A percentile compares a stretch with the other conserved stretches of the same genome.
These are phyloP conservation scores for Verticillium isaacii DNA, from an alignment of 2,329 filamentous ascomycete species.

Conservation along the genomic window DNA sequence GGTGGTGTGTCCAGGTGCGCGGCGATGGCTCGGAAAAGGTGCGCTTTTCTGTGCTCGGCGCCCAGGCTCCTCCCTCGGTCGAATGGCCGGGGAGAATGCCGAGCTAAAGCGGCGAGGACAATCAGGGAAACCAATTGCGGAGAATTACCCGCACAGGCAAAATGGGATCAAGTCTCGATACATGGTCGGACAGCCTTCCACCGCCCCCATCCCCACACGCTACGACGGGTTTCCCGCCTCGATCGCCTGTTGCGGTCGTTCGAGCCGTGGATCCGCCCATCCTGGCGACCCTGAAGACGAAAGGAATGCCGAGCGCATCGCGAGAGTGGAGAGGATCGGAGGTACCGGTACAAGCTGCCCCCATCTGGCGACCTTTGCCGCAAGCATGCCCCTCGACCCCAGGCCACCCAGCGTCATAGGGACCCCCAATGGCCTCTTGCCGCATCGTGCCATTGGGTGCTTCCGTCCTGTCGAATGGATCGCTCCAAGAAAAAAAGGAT, in stretches of 20 bases:
- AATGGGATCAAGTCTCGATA: constrained; percentile 2
- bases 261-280: constrained; percentile 12
- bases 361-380: neutral
- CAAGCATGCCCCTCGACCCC: neutral
- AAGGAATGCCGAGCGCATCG: neutral
- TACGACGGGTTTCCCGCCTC: neutral
- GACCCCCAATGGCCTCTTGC: neutral
- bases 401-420: constrained; percentile 1
- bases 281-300: constrained; percentile 4
- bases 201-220: neutral
- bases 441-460: neutral
- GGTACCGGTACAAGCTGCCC: constrained; percentile 1
- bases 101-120: neutral
- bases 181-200: neutral
- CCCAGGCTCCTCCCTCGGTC: neutral
- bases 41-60: neutral
- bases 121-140: neutral
- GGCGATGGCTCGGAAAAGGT: neutral
- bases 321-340: neutral
- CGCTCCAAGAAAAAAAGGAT: neutral
- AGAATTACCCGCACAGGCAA: constrained; percentile 5
- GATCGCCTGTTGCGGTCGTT: constrained; percentile 7
- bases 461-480: neutral
- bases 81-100: neutral
- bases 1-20: neutral